phyloP scores from a whole-genome alignment of 2,329 filamentous ascomycete species.

The Setomelanomma holmii region DNA sequence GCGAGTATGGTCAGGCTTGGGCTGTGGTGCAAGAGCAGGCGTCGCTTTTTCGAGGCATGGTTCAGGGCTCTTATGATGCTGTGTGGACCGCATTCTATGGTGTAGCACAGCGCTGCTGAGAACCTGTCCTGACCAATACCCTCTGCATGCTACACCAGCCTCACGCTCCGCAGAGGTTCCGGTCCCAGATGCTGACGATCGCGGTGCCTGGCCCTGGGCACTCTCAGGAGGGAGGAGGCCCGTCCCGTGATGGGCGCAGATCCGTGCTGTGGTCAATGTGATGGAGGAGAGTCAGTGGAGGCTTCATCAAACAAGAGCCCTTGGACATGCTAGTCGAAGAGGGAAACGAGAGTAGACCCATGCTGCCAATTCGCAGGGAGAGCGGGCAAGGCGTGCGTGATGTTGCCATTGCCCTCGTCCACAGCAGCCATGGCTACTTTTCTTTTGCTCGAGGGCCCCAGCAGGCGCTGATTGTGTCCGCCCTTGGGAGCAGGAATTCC shows the following conservation, averaged over 20 bases:
- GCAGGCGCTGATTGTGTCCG: slow-evolving; percentile 37
- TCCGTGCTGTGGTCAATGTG: slow-evolving; percentile 3
- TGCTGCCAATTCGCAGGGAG: slow-evolving; percentile 11
- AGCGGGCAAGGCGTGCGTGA: slow-evolving; percentile 26
- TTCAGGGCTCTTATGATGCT: slow-evolving; percentile 21
- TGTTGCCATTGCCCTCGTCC: slow-evolving; percentile 26
- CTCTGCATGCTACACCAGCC: slow-evolving; percentile 36
- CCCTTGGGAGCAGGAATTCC: slow-evolving; percentile 36
- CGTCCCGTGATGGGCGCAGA: neutral
- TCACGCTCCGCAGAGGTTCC: slow-evolving; percentile 30
- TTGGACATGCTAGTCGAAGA: slow-evolving; percentile 23
- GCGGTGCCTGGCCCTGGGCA: neutral
- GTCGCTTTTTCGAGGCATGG: slow-evolving; percentile 32
- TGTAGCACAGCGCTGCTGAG: slow-evolving; percentile 29
- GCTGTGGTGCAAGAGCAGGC: slow-evolving; percentile 31
- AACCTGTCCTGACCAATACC: slow-evolving; percentile 14
- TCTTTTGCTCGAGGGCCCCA: slow-evolving; percentile 41
- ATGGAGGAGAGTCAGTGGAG: slow-evolving; percentile 16
- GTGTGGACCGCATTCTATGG: slow-evolving; percentile 28
- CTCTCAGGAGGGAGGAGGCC: too few species aligned
- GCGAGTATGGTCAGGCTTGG: slow-evolving; percentile 28
- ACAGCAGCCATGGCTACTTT: slow-evolving; percentile 37
- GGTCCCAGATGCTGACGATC: slow-evolving; percentile 15
- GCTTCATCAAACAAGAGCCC: slow-evolving; percentile 14
- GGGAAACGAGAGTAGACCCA: slow-evolving; percentile 17